Evolutionary conservation across 1,284 basidiomycete species (phyloP), one percentile per base, ranked within the genome.

Genomic region (Psilocybe mexicana): DNA sequence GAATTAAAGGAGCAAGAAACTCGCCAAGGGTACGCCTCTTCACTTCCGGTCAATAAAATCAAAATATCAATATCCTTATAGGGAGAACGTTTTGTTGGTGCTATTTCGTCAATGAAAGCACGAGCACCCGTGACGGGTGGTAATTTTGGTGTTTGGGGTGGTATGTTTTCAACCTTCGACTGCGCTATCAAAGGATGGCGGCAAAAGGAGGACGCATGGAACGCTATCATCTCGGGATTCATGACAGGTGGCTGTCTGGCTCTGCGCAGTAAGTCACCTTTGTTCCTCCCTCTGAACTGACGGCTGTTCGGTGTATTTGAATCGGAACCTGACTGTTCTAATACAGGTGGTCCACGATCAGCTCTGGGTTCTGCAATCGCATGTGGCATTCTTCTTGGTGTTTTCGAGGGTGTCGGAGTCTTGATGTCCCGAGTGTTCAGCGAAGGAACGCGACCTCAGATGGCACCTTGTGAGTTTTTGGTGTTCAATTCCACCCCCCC

Each of bases 131-230:
- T 99, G 28, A 94, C 96, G 23, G 97, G 96, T 54, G 96, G 96
- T 30, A 97, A 98, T 79, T 98, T 98, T 72, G 96, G 96, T 69
- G 89, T 98, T 18, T 98, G 96, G 96, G 96, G 96, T 72, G 94
- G 94, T 65, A 91, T 96, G 86, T 96, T 96, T 73, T 96, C 93
- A 36, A 92, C 94, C 25, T 99, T 96, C 68, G 97, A 99, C 75
- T 99, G 97, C 75, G 94, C 94, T 1, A 92, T 99, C 63, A 98
- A 99, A 76, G 95, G 95, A 8, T 93, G 87, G 79, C 81, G 97
- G 70, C 96, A 99, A 80, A 99, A 99, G 75, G 97, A 99, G 76
- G 97, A 99, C 75, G 93, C 96, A 52, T 99, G 96, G 95, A 99
- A 99, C 73, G 95, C 95, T 43, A 98, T 99, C 70, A 92, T 97